Percentiles rank a stretch among this genome's conserved stretches.
Evolutionary conservation across 1,284 basidiomycete genomes (phyloP).

Genomic region (Cutaneotrichosporon sp.): DNA sequence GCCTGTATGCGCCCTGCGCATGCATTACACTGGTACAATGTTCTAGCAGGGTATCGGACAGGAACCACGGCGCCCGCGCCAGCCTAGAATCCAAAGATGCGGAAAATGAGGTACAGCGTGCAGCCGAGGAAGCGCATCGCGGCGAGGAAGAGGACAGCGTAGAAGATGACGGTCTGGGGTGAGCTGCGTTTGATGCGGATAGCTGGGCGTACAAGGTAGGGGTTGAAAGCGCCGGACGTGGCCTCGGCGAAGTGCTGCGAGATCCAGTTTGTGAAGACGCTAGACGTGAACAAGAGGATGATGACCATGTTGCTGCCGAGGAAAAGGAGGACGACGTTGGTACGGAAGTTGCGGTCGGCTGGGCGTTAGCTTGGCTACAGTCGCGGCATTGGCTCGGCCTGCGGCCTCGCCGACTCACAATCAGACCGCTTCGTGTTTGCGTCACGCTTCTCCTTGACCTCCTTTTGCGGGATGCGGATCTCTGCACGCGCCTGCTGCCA

Average conservation of each 20-base stretch:
- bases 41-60: neutral
- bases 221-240: constrained; percentile 67
- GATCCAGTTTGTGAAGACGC: constrained; percentile 62
- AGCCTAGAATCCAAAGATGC: constrained; percentile 52
- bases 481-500: constrained; percentile 73
- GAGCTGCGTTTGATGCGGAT: neutral
- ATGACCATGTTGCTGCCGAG: constrained; percentile 81
- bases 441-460: constrained; percentile 76
- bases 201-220: constrained; percentile 62
- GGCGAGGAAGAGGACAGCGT: constrained; percentile 75
- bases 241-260: constrained; percentile 54
- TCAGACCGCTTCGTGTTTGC: constrained; percentile 89
- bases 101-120: constrained; percentile 71
- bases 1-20: constrained; percentile 5
- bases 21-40: constrained; percentile 9
- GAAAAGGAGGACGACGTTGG: constrained; percentile 82
- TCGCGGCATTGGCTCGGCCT: no score
- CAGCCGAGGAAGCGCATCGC: constrained; percentile 77
- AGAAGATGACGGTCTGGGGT: constrained; percentile 67
- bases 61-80: neutral
- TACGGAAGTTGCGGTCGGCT: constrained; percentile 46
- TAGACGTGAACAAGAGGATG: constrained; percentile 79
- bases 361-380: constrained; percentile 6
- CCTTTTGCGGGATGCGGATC: constrained; percentile 59
- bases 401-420: constrained; percentile 34